These are phyloP conservation scores for Passiflora organensis DNA, from an alignment of 345 rosid genomes.

Conservation along the genomic window DNA sequence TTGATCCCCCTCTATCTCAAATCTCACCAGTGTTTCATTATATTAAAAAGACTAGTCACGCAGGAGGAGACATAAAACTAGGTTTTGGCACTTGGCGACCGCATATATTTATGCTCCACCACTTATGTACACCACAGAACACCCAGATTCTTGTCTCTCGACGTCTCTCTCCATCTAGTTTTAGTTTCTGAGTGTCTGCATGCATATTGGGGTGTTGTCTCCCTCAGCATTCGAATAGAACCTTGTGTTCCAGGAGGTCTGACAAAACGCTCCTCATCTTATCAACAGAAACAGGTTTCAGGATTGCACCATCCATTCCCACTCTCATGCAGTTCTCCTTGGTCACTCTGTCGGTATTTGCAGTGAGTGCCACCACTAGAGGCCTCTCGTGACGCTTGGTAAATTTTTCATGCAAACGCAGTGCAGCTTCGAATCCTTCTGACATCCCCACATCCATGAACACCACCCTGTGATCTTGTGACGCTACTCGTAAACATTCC, in stretches of 20 bases:
- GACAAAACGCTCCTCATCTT: conserved; percentile 72
- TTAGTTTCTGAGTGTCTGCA: too few species aligned
- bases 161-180: too few species aligned
- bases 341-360: conserved; percentile 57
- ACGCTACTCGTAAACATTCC: conserved; percentile 58
- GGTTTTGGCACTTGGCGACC: too few species aligned
- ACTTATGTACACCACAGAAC: too few species aligned
- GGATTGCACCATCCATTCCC: conserved; percentile 71
- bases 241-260: conserved; percentile 63
- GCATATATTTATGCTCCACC: too few species aligned
- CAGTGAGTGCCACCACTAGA: conserved; percentile 72
- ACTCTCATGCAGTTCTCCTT: conserved; percentile 81
- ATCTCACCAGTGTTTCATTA: too few species aligned
- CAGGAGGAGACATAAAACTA: too few species aligned
- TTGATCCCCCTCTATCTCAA: too few species aligned
- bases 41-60: too few species aligned
- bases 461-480: conserved; percentile 75
- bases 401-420: conserved; percentile 55
- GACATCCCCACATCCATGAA: conserved; percentile 66
- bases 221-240: conserved; percentile 37
- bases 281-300: conserved; percentile 78
- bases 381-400: conserved; percentile 70
- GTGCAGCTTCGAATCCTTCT: conserved; percentile 58
- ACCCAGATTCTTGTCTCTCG: too few species aligned
- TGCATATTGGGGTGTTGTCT: too few species aligned